Evolutionary conservation across 257 asterid species (phyloP), one percentile per base, ranked within the genome.

Genomic region (Craterostigma plantagineum): DNA sequence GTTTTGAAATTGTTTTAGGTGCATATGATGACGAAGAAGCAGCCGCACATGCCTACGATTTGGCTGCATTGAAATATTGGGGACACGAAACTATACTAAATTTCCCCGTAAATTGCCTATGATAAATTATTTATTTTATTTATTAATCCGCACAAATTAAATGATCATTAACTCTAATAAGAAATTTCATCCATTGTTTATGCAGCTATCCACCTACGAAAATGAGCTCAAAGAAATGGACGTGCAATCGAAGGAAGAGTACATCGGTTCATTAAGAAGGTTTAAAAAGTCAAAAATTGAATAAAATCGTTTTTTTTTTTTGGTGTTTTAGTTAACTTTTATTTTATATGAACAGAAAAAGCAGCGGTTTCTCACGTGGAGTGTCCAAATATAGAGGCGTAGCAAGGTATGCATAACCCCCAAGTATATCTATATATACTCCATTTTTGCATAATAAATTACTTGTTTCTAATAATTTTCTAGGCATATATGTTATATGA

Each of bases 21-120:
- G 98, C 98, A 52, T 87, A 87, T 47, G 85, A 87, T 54, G 81
- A 77, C 14, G 98, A 87, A 67, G 91, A 18, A 66, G 79, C 98
- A 62, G 95, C 95, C 23, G 98, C 98, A 68, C 98, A 71, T 76
- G 95, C 98, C 1, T 87, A 87, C 63, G 98, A 87, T 52, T 74
- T 82, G 71, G 98, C 98, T 17, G 95, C 98, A 54, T 65, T 81
- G 66, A 86, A 86, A 58, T 81, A 86, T 33, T 87, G 97, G 95
- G 95, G 97, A 54, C 82, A 75, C 34, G 81, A 87, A 11, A 87
- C 95, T 40, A 60, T 72, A 14, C 72, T 79, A 18, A 87, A 87
- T 67, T 87, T 87, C 35, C 92, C 92, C 7, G 98, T 87, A 71
- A 69, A 41, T 15, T 43, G 34, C 36, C 7, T 34, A 5, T 45